These are phyloP conservation scores for Apiotrichum domesticum DNA, from an alignment of 1,284 basidiomycete genomes.

Conservation along the genomic window DNA sequence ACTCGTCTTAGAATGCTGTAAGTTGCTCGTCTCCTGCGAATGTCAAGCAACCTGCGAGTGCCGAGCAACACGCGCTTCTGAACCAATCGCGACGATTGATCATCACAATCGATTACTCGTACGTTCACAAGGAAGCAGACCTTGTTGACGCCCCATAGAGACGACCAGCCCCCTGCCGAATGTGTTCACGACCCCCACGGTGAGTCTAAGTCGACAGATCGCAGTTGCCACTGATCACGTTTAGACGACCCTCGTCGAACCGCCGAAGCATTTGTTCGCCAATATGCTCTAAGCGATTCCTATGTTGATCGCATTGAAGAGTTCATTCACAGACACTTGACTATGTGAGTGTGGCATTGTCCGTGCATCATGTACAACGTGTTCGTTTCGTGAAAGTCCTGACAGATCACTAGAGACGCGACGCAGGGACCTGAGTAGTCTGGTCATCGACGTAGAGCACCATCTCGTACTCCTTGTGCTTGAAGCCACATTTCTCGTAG, in stretches of 20 bases:
- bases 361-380: too few species aligned
- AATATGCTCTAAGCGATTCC: constrained; percentile 24
- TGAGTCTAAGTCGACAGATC: neutral
- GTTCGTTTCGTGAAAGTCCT: neutral
- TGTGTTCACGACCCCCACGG: constrained; percentile 3
- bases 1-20: too few species aligned
- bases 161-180: constrained; percentile 25
- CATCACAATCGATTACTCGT: constrained; percentile 30
- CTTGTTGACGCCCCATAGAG: constrained; percentile 12
- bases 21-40: too few species aligned
- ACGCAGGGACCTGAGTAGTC: constrained; percentile 3
- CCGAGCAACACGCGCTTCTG: too few species aligned
- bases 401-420: constrained; percentile 2
- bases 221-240: neutral
- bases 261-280: constrained; percentile 23
- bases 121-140: neutral
- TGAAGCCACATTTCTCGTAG: constrained; percentile 91
- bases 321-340: constrained; percentile 9
- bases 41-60: too few species aligned
- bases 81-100: neutral
- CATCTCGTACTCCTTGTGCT: constrained; percentile 86
- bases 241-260: constrained; percentile 23
- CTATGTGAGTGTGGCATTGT: neutral
- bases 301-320: constrained; percentile 32
- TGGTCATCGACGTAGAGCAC: constrained; percentile 47